A percentile compares a stretch with the other conserved stretches of the same genome.
Evolutionary conservation across 768 basidiomycete genomes (phyloP).

Genomic region (Pisolithus microcarpus): DNA sequence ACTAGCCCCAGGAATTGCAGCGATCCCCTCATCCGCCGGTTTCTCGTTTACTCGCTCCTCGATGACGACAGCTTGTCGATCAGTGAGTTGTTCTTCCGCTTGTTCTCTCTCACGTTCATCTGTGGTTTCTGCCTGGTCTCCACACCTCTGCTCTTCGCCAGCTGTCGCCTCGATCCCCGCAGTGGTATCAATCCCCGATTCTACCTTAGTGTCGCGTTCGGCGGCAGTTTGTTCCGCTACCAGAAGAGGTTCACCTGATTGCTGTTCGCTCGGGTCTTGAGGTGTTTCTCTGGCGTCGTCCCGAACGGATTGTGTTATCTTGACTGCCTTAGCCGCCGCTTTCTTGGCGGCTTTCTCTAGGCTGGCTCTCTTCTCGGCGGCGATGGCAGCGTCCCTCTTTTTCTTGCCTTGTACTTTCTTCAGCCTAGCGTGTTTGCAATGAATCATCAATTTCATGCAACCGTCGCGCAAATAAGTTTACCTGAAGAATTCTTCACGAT

Average conservation of each 20-base stretch:
- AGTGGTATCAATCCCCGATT: not conserved
- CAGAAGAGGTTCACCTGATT: not conserved
- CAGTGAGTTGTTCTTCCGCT: slow-evolving; percentile 2
- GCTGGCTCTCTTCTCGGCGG: slow-evolving; percentile 17
- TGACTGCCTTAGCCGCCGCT: not conserved
- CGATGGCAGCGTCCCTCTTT: slow-evolving; percentile 66
- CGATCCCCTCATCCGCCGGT: not conserved
- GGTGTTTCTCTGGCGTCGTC: slow-evolving; percentile 20
- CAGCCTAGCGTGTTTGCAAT: slow-evolving; percentile 42
- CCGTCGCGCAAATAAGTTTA: slow-evolving; percentile 21
- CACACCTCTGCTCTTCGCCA: not conserved
- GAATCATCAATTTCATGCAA: slow-evolving; percentile 1
- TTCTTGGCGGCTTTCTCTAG: not conserved
- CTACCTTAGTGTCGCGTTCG: not conserved
- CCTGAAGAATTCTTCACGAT: slow-evolving; percentile 93
- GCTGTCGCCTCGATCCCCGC: not conserved
- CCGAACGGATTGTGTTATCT: slow-evolving; percentile 7
- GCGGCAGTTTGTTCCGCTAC: slow-evolving; percentile 2
- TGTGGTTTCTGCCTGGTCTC: not conserved
- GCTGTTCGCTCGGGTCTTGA: slow-evolving; percentile 23
- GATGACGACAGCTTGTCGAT: not conserved
- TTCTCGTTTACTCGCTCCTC: not conserved
- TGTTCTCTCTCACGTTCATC: not conserved
- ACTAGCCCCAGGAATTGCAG: not conserved
- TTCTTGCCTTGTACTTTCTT: slow-evolving; percentile 99